Evolutionary conservation across 2,329 filamentous ascomycete species (phyloP).

Genomic region (Aspergillus fructus): DNA sequence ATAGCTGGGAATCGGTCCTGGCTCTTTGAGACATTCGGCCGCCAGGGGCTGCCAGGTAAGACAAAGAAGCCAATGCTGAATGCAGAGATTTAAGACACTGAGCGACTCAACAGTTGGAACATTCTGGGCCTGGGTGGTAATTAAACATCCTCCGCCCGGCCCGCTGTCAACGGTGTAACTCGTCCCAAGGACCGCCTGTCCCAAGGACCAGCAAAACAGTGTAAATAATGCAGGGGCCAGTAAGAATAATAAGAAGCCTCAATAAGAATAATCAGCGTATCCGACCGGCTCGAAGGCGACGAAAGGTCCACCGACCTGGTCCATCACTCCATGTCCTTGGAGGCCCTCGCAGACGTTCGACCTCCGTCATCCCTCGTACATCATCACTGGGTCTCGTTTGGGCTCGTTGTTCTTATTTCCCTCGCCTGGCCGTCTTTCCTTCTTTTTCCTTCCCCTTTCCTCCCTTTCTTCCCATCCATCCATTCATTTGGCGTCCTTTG

Average conservation of each 20-base stretch:
- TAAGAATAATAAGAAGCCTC: not conserved
- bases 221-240: no score
- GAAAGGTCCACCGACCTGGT: not conserved
- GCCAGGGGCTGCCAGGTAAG: slow-evolving; percentile 1
- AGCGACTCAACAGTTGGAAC: not conserved
- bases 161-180: slow-evolving; percentile 10
- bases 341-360: not conserved
- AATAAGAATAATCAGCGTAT: not conserved
- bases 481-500: not conserved
- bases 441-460: not conserved
- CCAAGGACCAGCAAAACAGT: no score
- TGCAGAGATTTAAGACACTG: slow-evolving; percentile 6
- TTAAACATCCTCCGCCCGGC: slow-evolving; percentile 9
- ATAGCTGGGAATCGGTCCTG: no score
- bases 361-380: slow-evolving; percentile 18
- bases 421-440: not conserved
- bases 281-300: not conserved
- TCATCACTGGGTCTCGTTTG: slow-evolving; percentile 13
- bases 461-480: slow-evolving; percentile 1
- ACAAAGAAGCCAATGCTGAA: not conserved
- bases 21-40: not conserved
- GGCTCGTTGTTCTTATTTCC: slow-evolving; percentile 9
- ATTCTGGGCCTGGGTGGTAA: slow-evolving; percentile 13
- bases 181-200: slow-evolving; percentile 1
- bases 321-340: not conserved